Evolutionary conservation across 2,329 filamentous ascomycete species (phyloP).

Genomic region (Fusarium anguioides): DNA sequence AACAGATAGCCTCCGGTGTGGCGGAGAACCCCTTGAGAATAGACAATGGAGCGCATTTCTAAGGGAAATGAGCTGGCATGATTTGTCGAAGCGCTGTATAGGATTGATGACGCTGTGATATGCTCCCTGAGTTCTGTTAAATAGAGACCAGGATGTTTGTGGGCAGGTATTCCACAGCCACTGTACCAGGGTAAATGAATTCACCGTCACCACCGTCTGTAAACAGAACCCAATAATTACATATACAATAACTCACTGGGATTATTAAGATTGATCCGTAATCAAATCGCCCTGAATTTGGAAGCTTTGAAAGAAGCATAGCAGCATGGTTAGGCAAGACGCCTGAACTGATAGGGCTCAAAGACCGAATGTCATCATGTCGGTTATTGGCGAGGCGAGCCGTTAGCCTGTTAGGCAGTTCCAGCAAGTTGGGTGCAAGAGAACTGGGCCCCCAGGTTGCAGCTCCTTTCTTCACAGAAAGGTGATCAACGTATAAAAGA

Average conservation of each 20-base stretch:
- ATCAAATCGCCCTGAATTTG: constrained; percentile 26
- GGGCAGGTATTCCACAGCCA: constrained; percentile 24
- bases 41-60: not conserved
- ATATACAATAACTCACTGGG: constrained; percentile 17
- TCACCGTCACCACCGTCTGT: constrained; percentile 40
- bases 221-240: constrained; percentile 6
- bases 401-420: constrained; percentile 42
- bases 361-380: constrained; percentile 44
- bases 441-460: constrained; percentile 26
- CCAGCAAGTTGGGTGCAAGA: constrained; percentile 43
- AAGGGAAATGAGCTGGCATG: constrained; percentile 20
- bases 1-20: constrained; percentile 23
- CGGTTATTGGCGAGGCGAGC: constrained; percentile 45
- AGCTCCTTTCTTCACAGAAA: constrained; percentile 30
- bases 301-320: constrained; percentile 25
- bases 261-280: constrained; percentile 26
- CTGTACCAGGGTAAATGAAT: constrained; percentile 12
- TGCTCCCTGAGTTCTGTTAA: not conserved
- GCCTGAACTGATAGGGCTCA: constrained; percentile 32
- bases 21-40: constrained; percentile 8
- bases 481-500: constrained; percentile 25
- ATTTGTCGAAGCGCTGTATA: not conserved
- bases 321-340: constrained; percentile 7
- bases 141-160: not conserved
- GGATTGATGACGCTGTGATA: constrained; percentile 6